These are phyloP conservation scores for Arthromyces matolae DNA, from an alignment of 768 basidiomycete genomes.

Conservation along the genomic window DNA sequence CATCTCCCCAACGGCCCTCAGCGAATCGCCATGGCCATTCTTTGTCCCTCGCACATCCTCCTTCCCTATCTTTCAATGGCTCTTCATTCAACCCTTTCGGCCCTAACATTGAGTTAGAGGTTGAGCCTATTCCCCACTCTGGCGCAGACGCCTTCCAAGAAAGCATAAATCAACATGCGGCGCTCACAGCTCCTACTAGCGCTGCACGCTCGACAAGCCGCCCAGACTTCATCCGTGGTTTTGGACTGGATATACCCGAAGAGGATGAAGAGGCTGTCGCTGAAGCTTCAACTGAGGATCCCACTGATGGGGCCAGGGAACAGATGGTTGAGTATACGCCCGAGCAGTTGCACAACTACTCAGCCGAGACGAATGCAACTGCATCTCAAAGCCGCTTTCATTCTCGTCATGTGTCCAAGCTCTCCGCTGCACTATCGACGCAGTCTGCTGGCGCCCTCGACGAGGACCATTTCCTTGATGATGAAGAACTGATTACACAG, in stretches of 20 bases:
- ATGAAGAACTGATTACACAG: constrained; percentile 14
- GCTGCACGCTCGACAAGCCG: constrained; percentile 48
- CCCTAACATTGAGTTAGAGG: constrained; percentile 46
- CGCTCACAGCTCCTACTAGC: constrained; percentile 40
- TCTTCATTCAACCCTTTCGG: constrained; percentile 63
- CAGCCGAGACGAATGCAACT: constrained; percentile 34
- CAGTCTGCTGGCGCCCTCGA: constrained; percentile 55
- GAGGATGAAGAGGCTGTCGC: constrained; percentile 39
- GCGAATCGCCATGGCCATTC: constrained; percentile 65
- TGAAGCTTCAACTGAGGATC: constrained; percentile 27
- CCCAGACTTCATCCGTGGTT: constrained; percentile 75
- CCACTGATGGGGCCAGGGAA: constrained; percentile 35
- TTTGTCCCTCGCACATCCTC: constrained; percentile 65
- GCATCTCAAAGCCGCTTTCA: constrained; percentile 51
- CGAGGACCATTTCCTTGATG: constrained; percentile 29
- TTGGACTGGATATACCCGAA: constrained; percentile 76
- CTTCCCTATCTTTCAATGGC: constrained; percentile 36
- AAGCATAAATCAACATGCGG: constrained; percentile 39
- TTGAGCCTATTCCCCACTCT: constrained; percentile 19
- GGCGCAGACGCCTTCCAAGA: constrained; percentile 20
- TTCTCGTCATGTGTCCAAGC: constrained; percentile 64
- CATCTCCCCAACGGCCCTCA: constrained; percentile 42
- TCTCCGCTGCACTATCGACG: constrained; percentile 67
- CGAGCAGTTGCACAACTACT: constrained; percentile 24
- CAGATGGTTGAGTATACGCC: constrained; percentile 28